phyloP scores from a whole-genome alignment of 371 early-diverging fungal species.

The Funneliformis caledonium region DNA sequence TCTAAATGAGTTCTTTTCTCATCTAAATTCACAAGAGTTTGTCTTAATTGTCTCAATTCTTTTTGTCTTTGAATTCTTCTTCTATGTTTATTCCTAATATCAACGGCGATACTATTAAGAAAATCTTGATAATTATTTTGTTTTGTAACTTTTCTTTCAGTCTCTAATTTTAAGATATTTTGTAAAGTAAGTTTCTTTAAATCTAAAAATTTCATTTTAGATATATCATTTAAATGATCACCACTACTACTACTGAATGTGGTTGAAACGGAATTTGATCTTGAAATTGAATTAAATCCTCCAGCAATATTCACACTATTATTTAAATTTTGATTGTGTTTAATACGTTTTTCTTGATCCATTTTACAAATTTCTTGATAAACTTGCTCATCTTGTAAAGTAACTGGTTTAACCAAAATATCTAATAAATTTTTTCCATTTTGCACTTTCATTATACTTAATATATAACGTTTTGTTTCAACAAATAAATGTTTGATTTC shows the following conservation, averaged over 20 bases:
- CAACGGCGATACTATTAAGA: conserved; percentile 88
- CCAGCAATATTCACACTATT: conserved; percentile 43
- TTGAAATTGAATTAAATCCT: conserved; percentile 42
- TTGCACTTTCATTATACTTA: conserved; percentile 84
- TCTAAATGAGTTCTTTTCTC: conserved; percentile 82
- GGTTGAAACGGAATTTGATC: conserved; percentile 29
- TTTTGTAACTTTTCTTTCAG: conserved; percentile 58
- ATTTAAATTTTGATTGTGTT: conserved; percentile 41
- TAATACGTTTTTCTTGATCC: conserved; percentile 46
- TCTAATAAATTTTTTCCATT: conserved; percentile 79
- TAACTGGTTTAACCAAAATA: conserved; percentile 77
- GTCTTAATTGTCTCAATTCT: conserved; percentile 74
- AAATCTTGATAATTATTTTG: conserved; percentile 81
- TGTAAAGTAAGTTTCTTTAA: conserved; percentile 74
- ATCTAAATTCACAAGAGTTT: conserved; percentile 80
- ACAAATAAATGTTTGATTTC: conserved; percentile 74
- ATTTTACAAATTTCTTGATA: conserved; percentile 63
- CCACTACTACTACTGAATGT: conserved; percentile 43
- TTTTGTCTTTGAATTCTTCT: conserved; percentile 76
- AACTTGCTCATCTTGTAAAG: conserved; percentile 71
- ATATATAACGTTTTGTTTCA: conserved; percentile 89
- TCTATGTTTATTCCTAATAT: conserved; percentile 91
- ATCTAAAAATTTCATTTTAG: conserved; percentile 61
- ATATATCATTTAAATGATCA: conserved; percentile 54
- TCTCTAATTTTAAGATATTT: conserved; percentile 77